These are phyloP conservation scores for Speleostelium caveatum DNA, from an alignment of 78 protist genomes.

Conservation along the genomic window DNA sequence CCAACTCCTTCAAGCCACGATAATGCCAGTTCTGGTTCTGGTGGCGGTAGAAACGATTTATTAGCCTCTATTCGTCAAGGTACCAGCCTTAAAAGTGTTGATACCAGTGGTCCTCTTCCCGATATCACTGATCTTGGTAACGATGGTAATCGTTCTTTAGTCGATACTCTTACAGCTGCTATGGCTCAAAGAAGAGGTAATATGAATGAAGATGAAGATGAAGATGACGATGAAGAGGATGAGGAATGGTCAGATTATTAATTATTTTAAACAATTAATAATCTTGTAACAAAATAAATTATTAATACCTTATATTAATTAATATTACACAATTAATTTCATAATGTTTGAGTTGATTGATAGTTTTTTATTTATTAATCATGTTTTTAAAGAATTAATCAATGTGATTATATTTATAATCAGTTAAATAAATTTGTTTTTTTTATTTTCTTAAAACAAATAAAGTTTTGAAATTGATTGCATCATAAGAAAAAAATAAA, in stretches of 20 bases:
- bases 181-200: constrained; percentile 78
- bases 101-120: constrained; percentile 36
- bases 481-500: too few relatives aligned
- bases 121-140: constrained; percentile 50
- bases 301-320: too few relatives aligned
- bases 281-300: too few relatives aligned
- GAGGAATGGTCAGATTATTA: constrained; percentile 76
- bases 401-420: too few relatives aligned
- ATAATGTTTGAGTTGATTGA: too few relatives aligned
- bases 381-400: too few relatives aligned
- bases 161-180: constrained; percentile 74
- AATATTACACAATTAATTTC: too few relatives aligned
- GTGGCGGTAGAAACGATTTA: constrained; percentile 63
- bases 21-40: not conserved
- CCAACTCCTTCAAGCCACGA: constrained; percentile 16
- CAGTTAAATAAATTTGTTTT: too few relatives aligned
- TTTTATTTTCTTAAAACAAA: too few relatives aligned
- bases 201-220: constrained; percentile 71
- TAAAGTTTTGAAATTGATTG: too few relatives aligned
- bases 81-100: constrained; percentile 59
- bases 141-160: constrained; percentile 71
- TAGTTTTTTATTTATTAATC: too few relatives aligned
- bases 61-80: constrained; percentile 68
- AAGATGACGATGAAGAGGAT: constrained; percentile 84
- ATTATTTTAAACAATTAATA: too few relatives aligned